Evolutionary conservation across 2,329 filamentous ascomycete species (phyloP).

Genomic region (Calonectria ilicicola): DNA sequence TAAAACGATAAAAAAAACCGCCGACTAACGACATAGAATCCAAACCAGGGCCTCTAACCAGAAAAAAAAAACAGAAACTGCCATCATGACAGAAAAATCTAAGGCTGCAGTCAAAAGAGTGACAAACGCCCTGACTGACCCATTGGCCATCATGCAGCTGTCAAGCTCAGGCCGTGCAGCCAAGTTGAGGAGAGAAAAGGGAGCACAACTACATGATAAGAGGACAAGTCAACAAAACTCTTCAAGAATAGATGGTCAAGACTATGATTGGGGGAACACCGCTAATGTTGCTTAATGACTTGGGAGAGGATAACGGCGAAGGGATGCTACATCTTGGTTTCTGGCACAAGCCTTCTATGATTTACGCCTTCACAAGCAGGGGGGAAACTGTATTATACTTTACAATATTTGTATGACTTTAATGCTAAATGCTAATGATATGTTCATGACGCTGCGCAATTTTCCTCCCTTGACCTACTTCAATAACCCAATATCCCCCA

Average conservation of each 20-base stretch:
- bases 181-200: slow-evolving; percentile 1
- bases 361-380: neutral
- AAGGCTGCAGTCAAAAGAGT: neutral
- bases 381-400: neutral
- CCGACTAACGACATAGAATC: neutral
- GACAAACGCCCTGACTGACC: neutral
- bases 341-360: neutral
- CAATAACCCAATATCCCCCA: neutral
- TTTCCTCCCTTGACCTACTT: neutral
- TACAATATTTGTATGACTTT: neutral
- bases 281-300: neutral
- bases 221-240: neutral
- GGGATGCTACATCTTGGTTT: neutral
- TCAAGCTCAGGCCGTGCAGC: slow-evolving; percentile 8
- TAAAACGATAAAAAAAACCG: no score
- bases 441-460: neutral
- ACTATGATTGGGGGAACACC: neutral
- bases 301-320: neutral
- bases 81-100: neutral
- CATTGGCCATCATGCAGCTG: slow-evolving; percentile 2
- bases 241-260: neutral
- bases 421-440: neutral
- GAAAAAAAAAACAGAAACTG: no score
- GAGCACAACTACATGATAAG: neutral
- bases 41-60: neutral